Conservation (phyloP, 2,329 filamentous ascomycete genomes). For the Neofusicoccum umdonicola region DNA sequence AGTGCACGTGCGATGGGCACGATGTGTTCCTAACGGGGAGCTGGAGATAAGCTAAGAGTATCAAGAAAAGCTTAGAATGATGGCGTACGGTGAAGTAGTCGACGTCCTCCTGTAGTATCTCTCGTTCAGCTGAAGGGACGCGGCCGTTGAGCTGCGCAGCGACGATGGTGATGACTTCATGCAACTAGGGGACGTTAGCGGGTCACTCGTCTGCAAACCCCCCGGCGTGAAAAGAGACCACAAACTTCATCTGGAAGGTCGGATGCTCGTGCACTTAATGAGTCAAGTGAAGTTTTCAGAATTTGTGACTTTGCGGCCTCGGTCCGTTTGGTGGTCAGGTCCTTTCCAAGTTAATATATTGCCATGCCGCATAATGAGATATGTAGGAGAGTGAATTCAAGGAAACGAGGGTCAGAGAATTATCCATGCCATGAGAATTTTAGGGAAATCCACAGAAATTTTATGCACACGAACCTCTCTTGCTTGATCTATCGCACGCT, state of each 20-base stretch:
- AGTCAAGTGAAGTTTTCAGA: constrained; percentile 34
- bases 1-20: constrained; percentile 33
- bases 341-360: constrained; percentile 26
- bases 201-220: too few relatives aligned
- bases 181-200: constrained; percentile 17
- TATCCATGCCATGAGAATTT: too few relatives aligned
- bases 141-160: constrained; percentile 40
- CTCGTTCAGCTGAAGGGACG: constrained; percentile 35
- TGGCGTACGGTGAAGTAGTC: constrained; percentile 36
- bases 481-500: constrained; percentile 41
- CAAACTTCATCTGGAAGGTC: constrained; percentile 41
- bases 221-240: not conserved
- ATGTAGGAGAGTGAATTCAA: too few relatives aligned
- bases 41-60: too few relatives aligned
- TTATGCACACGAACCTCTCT: constrained; percentile 31
- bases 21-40: constrained; percentile 31
- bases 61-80: not conserved
- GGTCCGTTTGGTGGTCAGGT: constrained; percentile 35
- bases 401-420: too few relatives aligned
- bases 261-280: constrained; percentile 33
- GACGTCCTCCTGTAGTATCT: constrained; percentile 40
- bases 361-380: not conserved
- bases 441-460: not conserved
- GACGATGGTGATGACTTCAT: constrained; percentile 43
- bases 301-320: constrained; percentile 33